Percentiles rank a stretch among this genome's conserved stretches.
Evolutionary conservation across 75 land plant species (phyloP).

Genomic region (Cupressus sempervirens): DNA sequence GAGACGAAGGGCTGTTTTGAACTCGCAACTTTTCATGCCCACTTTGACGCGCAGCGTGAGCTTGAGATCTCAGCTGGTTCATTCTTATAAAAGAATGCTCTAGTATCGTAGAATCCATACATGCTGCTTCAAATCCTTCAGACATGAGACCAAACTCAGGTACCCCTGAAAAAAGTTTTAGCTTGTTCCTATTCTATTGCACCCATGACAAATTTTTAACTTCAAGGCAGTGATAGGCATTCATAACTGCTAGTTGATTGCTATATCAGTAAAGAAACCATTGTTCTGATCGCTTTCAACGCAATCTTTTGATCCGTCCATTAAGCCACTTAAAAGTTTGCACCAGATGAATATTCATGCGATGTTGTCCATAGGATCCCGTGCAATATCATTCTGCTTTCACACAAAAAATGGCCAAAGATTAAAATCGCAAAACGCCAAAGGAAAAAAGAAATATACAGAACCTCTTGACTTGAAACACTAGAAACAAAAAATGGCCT

Average conservation of each 20-base stretch:
- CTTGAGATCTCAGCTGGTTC: conserved; percentile 20
- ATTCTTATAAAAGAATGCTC: conserved; percentile 14
- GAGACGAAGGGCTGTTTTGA: conserved; percentile 19
- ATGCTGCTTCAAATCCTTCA: conserved; percentile 12
- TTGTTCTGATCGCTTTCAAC: neutral
- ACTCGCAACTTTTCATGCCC: conserved; percentile 61
- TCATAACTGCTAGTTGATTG: neutral
- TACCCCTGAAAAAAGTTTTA: neutral
- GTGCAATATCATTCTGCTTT: neutral
- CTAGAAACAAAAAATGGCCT: neutral
- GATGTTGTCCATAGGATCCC: neutral
- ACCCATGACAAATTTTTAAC: conserved; percentile 1
- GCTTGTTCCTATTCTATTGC: neutral
- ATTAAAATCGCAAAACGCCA: neutral
- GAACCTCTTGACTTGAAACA: neutral
- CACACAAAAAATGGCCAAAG: neutral
- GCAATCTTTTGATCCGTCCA: neutral
- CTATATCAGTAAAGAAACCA: neutral
- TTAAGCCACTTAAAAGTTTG: neutral
- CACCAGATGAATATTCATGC: neutral
- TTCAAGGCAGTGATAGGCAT: neutral
- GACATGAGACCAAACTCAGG: conserved; percentile 9
- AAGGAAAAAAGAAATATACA: neutral
- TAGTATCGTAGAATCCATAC: conserved; percentile 9
- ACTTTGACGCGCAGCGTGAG: conserved; percentile 74